Evolutionary conservation across 2,329 filamentous ascomycete genomes (phyloP).

Genomic region (Diaporthe vaccinii): DNA sequence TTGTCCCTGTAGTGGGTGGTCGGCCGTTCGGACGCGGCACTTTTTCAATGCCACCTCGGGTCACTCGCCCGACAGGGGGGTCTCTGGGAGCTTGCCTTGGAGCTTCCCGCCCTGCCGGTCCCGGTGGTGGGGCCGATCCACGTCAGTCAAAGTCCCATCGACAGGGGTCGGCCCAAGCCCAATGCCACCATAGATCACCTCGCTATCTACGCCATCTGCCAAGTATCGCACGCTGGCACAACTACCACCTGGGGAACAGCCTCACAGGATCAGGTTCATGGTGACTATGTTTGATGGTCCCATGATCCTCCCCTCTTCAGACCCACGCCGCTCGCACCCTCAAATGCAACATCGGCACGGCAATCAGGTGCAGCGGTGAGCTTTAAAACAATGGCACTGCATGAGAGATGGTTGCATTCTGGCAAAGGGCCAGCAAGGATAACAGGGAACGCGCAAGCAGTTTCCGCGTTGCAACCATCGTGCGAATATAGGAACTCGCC

Average conservation of each 20-base stretch:
- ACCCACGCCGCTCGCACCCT: neutral
- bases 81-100: neutral
- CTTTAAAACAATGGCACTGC: neutral
- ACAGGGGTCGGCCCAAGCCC: neutral
- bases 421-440: neutral
- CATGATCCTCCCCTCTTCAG: neutral
- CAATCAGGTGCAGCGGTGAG: neutral
- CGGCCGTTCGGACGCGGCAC: conserved; percentile 16
- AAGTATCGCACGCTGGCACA: neutral
- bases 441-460: neutral
- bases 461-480: neutral
- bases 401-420: neutral
- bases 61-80: conserved; percentile 6
- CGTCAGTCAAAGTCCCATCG: conserved; percentile 7
- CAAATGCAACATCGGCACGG: neutral
- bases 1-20: neutral
- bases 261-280: neutral
- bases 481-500: no score
- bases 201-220: neutral
- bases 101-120: conserved; percentile 12
- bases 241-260: neutral
- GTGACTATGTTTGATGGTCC: neutral
- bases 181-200: neutral
- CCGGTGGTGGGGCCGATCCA: conserved; percentile 26
- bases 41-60: conserved; percentile 33